Conservation (phyloP, 345 rosid genomes). For the Arabis hirsuta region DNA sequence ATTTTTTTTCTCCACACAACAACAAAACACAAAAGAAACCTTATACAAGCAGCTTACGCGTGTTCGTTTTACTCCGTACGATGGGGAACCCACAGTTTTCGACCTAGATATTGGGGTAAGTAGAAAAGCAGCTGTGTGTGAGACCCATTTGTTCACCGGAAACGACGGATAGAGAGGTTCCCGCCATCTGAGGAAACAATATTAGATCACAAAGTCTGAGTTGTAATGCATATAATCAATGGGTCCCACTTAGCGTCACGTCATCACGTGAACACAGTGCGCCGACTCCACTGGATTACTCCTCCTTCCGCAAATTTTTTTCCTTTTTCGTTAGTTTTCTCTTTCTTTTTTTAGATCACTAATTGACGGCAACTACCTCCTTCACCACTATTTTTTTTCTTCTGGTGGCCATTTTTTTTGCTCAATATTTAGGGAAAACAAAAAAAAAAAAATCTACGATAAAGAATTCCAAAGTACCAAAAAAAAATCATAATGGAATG, state of each 20-base stretch:
- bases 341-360: constrained; percentile 30
- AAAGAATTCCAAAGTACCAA: not conserved
- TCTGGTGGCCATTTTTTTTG: not conserved
- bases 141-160: constrained; percentile 31
- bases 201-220: constrained; percentile 3
- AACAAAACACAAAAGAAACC: constrained; percentile 12
- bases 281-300: constrained; percentile 41
- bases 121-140: not conserved
- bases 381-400: constrained; percentile 33
- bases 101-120: not conserved
- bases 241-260: constrained; percentile 38
- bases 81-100: not conserved
- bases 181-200: constrained; percentile 22
- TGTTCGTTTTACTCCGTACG: not conserved
- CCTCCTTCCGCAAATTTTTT: constrained; percentile 22
- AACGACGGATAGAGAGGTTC: constrained; percentile 33
- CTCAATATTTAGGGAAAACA: too few species aligned
- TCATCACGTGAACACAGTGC: constrained; percentile 44
- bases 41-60: constrained; percentile 19
- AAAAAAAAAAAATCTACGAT: not conserved
- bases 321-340: constrained; percentile 41
- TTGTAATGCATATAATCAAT: constrained; percentile 25
- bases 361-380: constrained; percentile 38
- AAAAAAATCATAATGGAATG: not conserved
- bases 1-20: not conserved